Percentiles rank a stretch among this genome's conserved stretches.
Evolutionary conservation across 352 stramenopile genomes (phyloP).

Genomic region (Phytophthora boehmeriae): DNA sequence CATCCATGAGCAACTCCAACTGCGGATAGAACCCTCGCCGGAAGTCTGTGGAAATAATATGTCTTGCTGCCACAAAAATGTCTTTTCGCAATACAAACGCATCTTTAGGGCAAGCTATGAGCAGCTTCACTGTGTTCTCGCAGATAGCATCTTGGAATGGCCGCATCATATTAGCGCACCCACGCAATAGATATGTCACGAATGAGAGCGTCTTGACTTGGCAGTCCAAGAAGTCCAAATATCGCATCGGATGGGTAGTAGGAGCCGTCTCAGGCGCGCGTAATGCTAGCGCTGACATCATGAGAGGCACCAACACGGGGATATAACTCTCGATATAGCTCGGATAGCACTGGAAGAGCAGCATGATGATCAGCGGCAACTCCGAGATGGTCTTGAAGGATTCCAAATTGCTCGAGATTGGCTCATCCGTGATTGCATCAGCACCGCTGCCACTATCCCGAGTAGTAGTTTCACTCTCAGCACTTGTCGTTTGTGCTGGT

Average conservation of each 20-base stretch:
- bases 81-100: conserved; percentile 96
- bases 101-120: conserved; percentile 95
- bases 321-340: conserved; percentile 97
- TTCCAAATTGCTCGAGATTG: conserved; percentile 84
- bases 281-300: conserved; percentile 95
- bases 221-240: conserved; percentile 93
- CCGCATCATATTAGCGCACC: conserved; percentile 93
- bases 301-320: conserved; percentile 94
- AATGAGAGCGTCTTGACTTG: conserved; percentile 99
- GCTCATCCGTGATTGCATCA: conserved; percentile 39
- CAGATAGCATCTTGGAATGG: conserved; percentile 95
- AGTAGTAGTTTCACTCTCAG: conserved; percentile 6
- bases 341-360: conserved; percentile 98
- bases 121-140: conserved; percentile 93
- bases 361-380: conserved; percentile 97
- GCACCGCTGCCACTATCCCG: conserved; percentile 3
- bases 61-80: conserved; percentile 94
- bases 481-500: conserved; percentile 9
- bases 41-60: conserved; percentile 98
- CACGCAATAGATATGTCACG: conserved; percentile 95
- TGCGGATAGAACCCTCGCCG: conserved; percentile 96
- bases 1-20: conserved; percentile 95
- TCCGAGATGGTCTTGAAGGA: conserved; percentile 97
- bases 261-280: conserved; percentile 66
- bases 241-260: conserved; percentile 67